These are phyloP conservation scores for Leccinum pachyderme DNA, from an alignment of 1,284 basidiomycete species.

Conservation along the genomic window DNA sequence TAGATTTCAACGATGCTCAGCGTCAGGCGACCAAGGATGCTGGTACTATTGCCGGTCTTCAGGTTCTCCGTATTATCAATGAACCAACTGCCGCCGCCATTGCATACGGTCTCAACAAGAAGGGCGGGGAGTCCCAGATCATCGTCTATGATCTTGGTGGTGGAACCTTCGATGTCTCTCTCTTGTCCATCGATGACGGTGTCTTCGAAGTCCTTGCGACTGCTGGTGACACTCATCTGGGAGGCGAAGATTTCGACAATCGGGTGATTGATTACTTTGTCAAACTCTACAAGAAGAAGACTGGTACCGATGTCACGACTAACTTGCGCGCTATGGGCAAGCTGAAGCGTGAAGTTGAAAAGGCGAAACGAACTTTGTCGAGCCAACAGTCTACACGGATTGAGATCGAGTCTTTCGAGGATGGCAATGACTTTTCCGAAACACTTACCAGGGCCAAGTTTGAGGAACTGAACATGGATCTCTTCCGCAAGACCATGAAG, in stretches of 20 bases:
- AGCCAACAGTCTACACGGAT: conserved; percentile 84
- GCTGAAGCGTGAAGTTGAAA: conserved; percentile 97
- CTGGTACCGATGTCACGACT: conserved; percentile 80
- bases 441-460: conserved; percentile 98
- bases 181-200: conserved; percentile 96
- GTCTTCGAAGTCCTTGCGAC: conserved; percentile 98
- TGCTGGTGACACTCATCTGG: conserved; percentile 97
- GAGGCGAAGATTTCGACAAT: conserved; percentile 99
- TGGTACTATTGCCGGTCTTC: conserved; percentile 93
- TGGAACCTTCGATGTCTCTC: conserved; percentile 98
- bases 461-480: conserved; percentile 97
- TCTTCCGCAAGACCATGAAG: conserved; percentile 99
- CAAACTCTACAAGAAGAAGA: conserved; percentile 96
- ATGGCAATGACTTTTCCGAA: conserved; percentile 96
- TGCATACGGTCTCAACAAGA: conserved; percentile 98
- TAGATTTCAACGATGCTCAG: conserved; percentile 98
- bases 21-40: conserved; percentile 99
- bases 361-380: conserved; percentile 97
- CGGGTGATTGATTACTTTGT: conserved; percentile 90
- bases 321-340: conserved; percentile 95
- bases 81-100: conserved; percentile 98
- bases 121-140: conserved; percentile 89
- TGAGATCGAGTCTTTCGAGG: conserved; percentile 93
- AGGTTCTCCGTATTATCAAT: conserved; percentile 97
- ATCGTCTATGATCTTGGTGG: conserved; percentile 99